phyloP scores from a whole-genome alignment of 2,329 filamentous ascomycete species.

The Grosmannia clavigera region DNA sequence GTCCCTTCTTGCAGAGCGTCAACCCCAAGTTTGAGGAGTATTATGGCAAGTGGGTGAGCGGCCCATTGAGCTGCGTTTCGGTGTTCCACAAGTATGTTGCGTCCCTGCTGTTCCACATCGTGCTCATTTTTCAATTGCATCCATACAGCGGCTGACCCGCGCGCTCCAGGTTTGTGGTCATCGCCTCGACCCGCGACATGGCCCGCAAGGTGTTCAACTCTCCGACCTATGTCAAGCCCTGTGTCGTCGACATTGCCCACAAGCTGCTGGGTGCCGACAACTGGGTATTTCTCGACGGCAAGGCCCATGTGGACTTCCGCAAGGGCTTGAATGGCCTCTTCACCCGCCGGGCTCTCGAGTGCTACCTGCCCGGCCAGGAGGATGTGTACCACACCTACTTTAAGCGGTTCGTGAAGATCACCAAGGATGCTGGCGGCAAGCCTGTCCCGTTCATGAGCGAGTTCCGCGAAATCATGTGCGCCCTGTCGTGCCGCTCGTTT shows the following conservation, averaged over 20 bases:
- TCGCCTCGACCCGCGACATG: slow-evolving; percentile 89
- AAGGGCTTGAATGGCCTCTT: slow-evolving; percentile 94
- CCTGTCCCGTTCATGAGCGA: slow-evolving; percentile 77
- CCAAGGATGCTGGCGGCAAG: slow-evolving; percentile 57
- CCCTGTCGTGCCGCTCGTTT: slow-evolving; percentile 91
- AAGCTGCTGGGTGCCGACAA: slow-evolving; percentile 87
- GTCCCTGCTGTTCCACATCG: too few relatives aligned
- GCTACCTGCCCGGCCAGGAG: slow-evolving; percentile 85
- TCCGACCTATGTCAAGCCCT: slow-evolving; percentile 82
- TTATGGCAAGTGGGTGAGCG: slow-evolving; percentile 83
- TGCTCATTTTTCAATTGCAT: not conserved
- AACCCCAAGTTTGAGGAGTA: slow-evolving; percentile 89
- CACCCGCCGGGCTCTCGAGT: slow-evolving; percentile 76
- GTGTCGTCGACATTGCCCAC: slow-evolving; percentile 85
- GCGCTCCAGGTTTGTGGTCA: slow-evolving; percentile 72
- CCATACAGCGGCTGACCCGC: not conserved
- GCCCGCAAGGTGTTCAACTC: slow-evolving; percentile 96
- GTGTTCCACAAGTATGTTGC: slow-evolving; percentile 88
- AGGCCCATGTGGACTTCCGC: slow-evolving; percentile 89
- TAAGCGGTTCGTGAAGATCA: slow-evolving; percentile 62
- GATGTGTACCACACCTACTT: slow-evolving; percentile 86
- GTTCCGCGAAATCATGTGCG: slow-evolving; percentile 91
- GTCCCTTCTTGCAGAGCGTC: slow-evolving; percentile 87
- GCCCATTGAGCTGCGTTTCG: slow-evolving; percentile 87
- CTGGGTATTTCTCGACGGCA: slow-evolving; percentile 96